These are phyloP conservation scores for Purshia tridentata DNA, from an alignment of 306 rosid species.

Conservation along the genomic window DNA sequence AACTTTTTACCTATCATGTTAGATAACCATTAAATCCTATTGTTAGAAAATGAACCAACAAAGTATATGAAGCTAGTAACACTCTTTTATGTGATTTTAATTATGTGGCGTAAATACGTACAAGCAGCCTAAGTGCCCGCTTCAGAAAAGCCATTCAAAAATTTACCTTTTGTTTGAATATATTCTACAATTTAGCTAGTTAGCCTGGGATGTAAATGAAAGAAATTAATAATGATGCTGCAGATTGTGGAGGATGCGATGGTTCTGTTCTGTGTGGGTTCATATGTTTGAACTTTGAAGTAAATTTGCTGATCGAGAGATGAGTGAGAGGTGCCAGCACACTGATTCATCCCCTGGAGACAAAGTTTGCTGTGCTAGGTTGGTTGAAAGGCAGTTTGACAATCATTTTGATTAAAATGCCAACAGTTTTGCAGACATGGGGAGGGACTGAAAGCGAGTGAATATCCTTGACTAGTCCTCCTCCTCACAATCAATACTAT, in stretches of 20 bases:
- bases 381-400: slow-evolving; percentile 36
- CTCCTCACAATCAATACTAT: slow-evolving; percentile 11
- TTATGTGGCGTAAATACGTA: background rate
- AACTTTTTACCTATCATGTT: too few relatives aligned
- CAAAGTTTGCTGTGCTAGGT: slow-evolving; percentile 42
- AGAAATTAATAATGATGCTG: background rate
- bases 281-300: slow-evolving; percentile 17
- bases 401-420: slow-evolving; percentile 26
- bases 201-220: too few relatives aligned
- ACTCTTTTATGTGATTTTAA: too few relatives aligned
- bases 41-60: too few relatives aligned
- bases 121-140: background rate
- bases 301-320: slow-evolving; percentile 19
- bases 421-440: slow-evolving; percentile 37
- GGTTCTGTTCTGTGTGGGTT: slow-evolving; percentile 20
- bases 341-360: slow-evolving; percentile 68
- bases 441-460: slow-evolving; percentile 23
- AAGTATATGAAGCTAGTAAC: too few relatives aligned
- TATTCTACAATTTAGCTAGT: background rate
- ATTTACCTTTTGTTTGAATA: background rate
- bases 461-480: slow-evolving; percentile 16
- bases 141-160: background rate
- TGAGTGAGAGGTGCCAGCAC: slow-evolving; percentile 46
- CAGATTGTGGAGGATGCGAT: slow-evolving; percentile 19
- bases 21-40: too few relatives aligned